phyloP scores from a whole-genome alignment of 352 stramenopile genomes.

The Globisporangium camurandrum region DNA sequence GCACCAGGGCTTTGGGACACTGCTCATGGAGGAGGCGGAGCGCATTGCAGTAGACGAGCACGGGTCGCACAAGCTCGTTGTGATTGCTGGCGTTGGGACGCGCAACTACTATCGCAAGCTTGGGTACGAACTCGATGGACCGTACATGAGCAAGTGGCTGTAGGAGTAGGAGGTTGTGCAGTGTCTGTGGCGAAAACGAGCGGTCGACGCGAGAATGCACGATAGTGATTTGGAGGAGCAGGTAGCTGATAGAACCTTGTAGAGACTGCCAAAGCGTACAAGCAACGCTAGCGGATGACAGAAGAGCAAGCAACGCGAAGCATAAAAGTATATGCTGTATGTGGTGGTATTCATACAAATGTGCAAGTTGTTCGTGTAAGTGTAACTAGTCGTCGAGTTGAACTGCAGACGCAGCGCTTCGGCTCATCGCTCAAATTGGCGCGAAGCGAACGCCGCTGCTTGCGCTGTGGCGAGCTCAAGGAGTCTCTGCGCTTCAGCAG shows the following conservation, averaged over 20 bases:
- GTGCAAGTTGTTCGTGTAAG: too few species aligned
- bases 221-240: too few species aligned
- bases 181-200: not conserved
- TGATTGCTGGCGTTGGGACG: constrained; percentile 95
- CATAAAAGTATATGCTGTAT: too few species aligned
- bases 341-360: too few species aligned
- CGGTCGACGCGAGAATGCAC: not conserved
- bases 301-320: too few species aligned
- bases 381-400: too few species aligned
- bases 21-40: constrained; percentile 97
- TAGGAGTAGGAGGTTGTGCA: constrained; percentile 4
- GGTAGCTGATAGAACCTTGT: not conserved
- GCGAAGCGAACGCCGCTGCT: too few species aligned
- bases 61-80: constrained; percentile 92
- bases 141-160: constrained; percentile 95
- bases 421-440: too few species aligned
- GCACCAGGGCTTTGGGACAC: constrained; percentile 93
- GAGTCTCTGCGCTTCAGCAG: constrained; percentile 8
- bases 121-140: constrained; percentile 94
- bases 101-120: constrained; percentile 97
- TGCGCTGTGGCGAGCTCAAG: constrained; percentile 8
- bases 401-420: too few species aligned
- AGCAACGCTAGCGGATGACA: too few species aligned
- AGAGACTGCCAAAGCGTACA: too few species aligned
- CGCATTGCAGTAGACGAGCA: constrained; percentile 94